phyloP scores from a whole-genome alignment of 345 rosid genomes.

The Dovyalis caffra region DNA sequence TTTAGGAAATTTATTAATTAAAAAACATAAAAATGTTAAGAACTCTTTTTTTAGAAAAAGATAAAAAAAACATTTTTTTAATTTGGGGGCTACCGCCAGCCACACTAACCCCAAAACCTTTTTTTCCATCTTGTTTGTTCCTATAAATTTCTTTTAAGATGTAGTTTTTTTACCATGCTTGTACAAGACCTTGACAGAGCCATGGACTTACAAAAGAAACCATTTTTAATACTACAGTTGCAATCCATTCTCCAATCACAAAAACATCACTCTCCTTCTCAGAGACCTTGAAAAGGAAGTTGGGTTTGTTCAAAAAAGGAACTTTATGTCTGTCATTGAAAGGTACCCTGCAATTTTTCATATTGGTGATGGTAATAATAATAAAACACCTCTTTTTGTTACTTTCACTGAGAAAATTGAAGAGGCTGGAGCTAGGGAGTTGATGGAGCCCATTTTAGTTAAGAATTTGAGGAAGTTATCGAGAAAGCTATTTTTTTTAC shows the following conservation, averaged over 20 bases:
- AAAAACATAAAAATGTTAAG: too few relatives aligned
- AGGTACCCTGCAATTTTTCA: conserved; percentile 69
- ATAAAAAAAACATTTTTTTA: too few relatives aligned
- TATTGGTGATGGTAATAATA: conserved; percentile 57
- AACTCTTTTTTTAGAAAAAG: too few relatives aligned
- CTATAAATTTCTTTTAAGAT: too few relatives aligned
- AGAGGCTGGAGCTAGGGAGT: conserved; percentile 47
- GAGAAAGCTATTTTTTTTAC: too few relatives aligned
- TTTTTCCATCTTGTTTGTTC: too few relatives aligned
- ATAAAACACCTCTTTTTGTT: conserved; percentile 59
- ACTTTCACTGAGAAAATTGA: conserved; percentile 63
- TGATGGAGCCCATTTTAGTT: conserved; percentile 79
- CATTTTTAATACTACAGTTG: conserved; percentile 57
- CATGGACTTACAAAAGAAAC: conserved; percentile 79
- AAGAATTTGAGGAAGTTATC: conserved; percentile 75
- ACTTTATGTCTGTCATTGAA: conserved; percentile 74
- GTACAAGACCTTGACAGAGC: conserved; percentile 76
- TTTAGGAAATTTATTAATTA: too few relatives aligned
- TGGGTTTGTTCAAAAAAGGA: conserved; percentile 90
- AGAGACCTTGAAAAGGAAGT: conserved; percentile 90
- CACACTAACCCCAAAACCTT: too few relatives aligned
- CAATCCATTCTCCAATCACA: conserved; percentile 74
- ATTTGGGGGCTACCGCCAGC: too few relatives aligned
- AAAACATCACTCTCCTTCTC: conserved; percentile 59
- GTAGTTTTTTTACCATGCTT: too few relatives aligned